Conservation (phyloP, 257 asterid species). For the Leonotis leonurus region DNA sequence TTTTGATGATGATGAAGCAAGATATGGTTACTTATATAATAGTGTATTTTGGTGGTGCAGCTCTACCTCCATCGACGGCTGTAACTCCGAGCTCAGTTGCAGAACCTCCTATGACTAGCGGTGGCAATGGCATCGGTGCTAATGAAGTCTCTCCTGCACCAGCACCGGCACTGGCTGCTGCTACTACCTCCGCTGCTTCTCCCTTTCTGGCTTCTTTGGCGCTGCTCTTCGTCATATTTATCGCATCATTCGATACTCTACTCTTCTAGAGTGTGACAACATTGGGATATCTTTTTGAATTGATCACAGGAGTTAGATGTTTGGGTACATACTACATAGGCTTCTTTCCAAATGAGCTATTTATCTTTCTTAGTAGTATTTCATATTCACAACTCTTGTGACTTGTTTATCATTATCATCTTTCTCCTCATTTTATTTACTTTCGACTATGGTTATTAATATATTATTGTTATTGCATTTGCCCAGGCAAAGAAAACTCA, state of each 20-base stretch:
- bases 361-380: not conserved
- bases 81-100: conserved; percentile 22
- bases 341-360: too few relatives aligned
- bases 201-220: conserved; percentile 22
- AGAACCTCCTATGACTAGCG: conserved; percentile 6
- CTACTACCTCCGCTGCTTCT: conserved; percentile 27
- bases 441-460: too few relatives aligned
- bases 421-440: not conserved
- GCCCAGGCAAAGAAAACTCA: too few relatives aligned
- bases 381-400: conserved; percentile 5
- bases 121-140: conserved; percentile 28
- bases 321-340: not conserved
- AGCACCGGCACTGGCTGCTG: conserved; percentile 31
- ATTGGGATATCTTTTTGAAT: not conserved
- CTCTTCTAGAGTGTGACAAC: conserved; percentile 28
- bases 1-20: too few relatives aligned
- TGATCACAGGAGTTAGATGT: too few relatives aligned
- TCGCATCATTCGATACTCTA: conserved; percentile 15
- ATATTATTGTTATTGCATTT: too few relatives aligned
- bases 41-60: not conserved
- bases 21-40: too few relatives aligned
- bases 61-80: conserved; percentile 19
- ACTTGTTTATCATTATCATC: not conserved
- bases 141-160: conserved; percentile 36
- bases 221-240: conserved; percentile 14